Evolutionary conservation across 495 filamentous ascomycete species (phyloP).

Genomic region (Podospora didyma): DNA sequence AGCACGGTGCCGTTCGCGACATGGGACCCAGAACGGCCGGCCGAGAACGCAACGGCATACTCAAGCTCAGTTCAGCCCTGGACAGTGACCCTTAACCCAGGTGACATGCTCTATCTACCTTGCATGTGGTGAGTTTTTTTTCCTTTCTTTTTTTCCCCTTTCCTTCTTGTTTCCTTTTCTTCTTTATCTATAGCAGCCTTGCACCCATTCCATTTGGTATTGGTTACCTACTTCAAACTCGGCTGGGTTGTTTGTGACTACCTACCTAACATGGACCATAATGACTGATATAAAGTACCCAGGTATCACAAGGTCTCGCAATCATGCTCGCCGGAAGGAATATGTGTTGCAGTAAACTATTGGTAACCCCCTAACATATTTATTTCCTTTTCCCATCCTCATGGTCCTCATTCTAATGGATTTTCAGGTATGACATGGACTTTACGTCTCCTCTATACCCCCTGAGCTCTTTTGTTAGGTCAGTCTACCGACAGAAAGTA

Average conservation of each 20-base stretch:
- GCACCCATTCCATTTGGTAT: too few species aligned
- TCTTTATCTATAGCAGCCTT: too few species aligned
- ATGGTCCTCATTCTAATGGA: not conserved
- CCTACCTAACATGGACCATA: too few species aligned
- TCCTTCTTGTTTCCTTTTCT: not conserved
- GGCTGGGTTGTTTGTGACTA: too few species aligned
- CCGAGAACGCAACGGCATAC: slow-evolving; percentile 44
- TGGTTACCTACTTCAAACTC: too few species aligned
- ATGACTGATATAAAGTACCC: too few species aligned
- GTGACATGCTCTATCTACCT: slow-evolving; percentile 79
- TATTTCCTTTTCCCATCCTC: not conserved
- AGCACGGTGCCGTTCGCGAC: slow-evolving; percentile 56
- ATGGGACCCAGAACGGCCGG: slow-evolving; percentile 65
- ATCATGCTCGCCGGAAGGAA: slow-evolving; percentile 47
- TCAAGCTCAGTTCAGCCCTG: slow-evolving; percentile 52
- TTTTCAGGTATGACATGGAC: slow-evolving; percentile 51
- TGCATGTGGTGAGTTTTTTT: slow-evolving; percentile 57
- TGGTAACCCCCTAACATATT: slow-evolving; percentile 48
- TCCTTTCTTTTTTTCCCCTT: not conserved
- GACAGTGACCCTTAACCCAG: slow-evolving; percentile 58
- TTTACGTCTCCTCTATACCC: slow-evolving; percentile 58
- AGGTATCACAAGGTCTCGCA: slow-evolving; percentile 68
- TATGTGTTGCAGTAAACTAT: slow-evolving; percentile 75
- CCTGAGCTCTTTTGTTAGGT: slow-evolving; percentile 49
- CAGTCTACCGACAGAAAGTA: slow-evolving; percentile 6